These are phyloP conservation scores for Ustilago curta DNA, from an alignment of 1,284 basidiomycete species.

Conservation along the genomic window DNA sequence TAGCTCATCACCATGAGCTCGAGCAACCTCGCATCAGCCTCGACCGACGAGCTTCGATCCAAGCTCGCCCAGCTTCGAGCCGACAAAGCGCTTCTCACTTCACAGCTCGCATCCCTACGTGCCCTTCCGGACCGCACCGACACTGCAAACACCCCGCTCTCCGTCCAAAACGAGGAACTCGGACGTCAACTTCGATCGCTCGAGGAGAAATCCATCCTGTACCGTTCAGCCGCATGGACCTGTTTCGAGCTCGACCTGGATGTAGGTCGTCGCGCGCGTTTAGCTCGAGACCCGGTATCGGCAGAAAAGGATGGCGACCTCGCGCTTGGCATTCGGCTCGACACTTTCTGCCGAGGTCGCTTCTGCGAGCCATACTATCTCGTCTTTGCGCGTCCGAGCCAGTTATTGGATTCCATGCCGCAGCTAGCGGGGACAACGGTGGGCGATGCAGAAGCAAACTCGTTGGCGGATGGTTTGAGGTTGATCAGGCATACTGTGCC, in stretches of 20 bases:
- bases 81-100: constrained; percentile 34
- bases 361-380: constrained; percentile 59
- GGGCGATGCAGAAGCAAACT: constrained; percentile 22
- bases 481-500: constrained; percentile 57
- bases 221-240: constrained; percentile 52
- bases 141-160: constrained; percentile 6
- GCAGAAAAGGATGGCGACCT: constrained; percentile 40
- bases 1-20: constrained; percentile 12
- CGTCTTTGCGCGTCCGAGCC: constrained; percentile 48
- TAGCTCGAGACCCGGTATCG: constrained; percentile 16
- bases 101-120: constrained; percentile 39
- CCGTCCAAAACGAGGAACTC: constrained; percentile 33
- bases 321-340: constrained; percentile 52
- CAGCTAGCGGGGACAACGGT: constrained; percentile 26
- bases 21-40: constrained; percentile 11
- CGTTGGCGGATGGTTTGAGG: constrained; percentile 26
- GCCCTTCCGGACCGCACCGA: constrained; percentile 19
- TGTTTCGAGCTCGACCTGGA: constrained; percentile 59
- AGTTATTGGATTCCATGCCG: constrained; percentile 36
- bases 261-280: constrained; percentile 50
- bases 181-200: constrained; percentile 25
- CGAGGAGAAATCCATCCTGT: constrained; percentile 52
- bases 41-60: constrained; percentile 27
- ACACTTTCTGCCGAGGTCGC: constrained; percentile 50
- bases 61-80: constrained; percentile 39